Conservation (phyloP, 176 grass and related monocot species). For the Elymus sibiricus region DNA sequence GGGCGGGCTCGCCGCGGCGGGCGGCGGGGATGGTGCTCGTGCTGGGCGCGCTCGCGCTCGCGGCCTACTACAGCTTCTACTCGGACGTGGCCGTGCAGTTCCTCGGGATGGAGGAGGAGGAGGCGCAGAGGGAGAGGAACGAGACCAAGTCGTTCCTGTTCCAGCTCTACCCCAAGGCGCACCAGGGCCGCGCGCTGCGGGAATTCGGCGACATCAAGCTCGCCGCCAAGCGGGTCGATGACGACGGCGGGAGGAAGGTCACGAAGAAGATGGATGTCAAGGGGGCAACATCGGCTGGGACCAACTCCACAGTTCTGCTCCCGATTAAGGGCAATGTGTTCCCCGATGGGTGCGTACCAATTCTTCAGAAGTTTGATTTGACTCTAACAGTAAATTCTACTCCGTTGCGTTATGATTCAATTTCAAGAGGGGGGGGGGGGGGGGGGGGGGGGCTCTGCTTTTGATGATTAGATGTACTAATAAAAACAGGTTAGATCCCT, state of each 20-base stretch:
- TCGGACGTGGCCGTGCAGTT: slow-evolving; percentile 76
- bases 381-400: background rate
- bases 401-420: background rate
- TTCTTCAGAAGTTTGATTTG: background rate
- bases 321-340: slow-evolving; percentile 92
- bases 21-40: slow-evolving; percentile 26
- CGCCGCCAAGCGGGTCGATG: slow-evolving; percentile 30
- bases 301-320: slow-evolving; percentile 57
- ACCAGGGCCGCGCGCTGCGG: slow-evolving; percentile 50
- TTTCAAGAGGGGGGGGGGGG: background rate
- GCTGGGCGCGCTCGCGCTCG: slow-evolving; percentile 47
- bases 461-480: background rate
- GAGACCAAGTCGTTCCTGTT: slow-evolving; percentile 84
- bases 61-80: slow-evolving; percentile 62
- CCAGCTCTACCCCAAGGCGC: slow-evolving; percentile 68
- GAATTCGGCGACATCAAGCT: slow-evolving; percentile 75
- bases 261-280: slow-evolving; percentile 27
- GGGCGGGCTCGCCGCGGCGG: slow-evolving; percentile 31
- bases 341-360: slow-evolving; percentile 75
- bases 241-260: background rate
- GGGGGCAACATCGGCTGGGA: background rate
- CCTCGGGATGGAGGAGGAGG: slow-evolving; percentile 59
- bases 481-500: no score
- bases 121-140: slow-evolving; percentile 37
- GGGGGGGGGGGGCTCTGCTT: background rate